Percentiles rank a stretch among this genome's conserved stretches.
Evolutionary conservation across 1,284 basidiomycete genomes (phyloP).

Genomic region (Cryptococcus sp.): DNA sequence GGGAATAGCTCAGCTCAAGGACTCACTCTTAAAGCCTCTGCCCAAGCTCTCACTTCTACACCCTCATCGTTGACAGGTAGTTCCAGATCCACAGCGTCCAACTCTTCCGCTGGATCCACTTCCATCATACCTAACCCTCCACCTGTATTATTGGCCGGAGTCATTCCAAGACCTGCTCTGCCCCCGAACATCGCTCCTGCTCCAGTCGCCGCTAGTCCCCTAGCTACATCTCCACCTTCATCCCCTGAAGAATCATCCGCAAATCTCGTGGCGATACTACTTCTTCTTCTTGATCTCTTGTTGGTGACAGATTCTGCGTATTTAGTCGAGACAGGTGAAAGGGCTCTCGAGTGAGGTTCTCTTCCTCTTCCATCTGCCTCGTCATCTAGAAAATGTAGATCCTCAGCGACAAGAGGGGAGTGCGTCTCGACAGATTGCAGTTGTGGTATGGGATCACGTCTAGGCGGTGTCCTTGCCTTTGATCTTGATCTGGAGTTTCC

Average conservation of each 20-base stretch:
- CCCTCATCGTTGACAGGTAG: slow-evolving; percentile 37
- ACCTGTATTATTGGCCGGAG: not conserved
- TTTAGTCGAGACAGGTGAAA: slow-evolving; percentile 14
- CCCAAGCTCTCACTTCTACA: slow-evolving; percentile 26
- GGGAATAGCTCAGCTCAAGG: not conserved
- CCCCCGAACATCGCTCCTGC: slow-evolving; percentile 24
- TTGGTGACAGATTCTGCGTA: not conserved
- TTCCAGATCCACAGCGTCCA: slow-evolving; percentile 42
- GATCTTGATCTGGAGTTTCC: slow-evolving; percentile 30
- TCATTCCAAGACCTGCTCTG: slow-evolving; percentile 15
- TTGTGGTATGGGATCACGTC: slow-evolving; percentile 8
- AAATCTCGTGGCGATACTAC: slow-evolving; percentile 11
- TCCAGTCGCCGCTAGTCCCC: slow-evolving; percentile 21
- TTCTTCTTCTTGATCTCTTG: not conserved
- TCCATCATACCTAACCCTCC: slow-evolving; percentile 21
- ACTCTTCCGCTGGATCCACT: slow-evolving; percentile 44
- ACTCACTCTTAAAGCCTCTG: slow-evolving; percentile 33
- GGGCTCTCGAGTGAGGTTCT: slow-evolving; percentile 7
- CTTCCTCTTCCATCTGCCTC: slow-evolving; percentile 5
- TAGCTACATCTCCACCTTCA: slow-evolving; percentile 28
- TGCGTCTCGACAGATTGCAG: not conserved
- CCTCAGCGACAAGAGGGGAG: not conserved
- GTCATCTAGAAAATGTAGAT: not conserved
- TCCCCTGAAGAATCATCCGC: slow-evolving; percentile 31
- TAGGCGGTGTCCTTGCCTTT: slow-evolving; percentile 34